phyloP scores from a whole-genome alignment of 345 rosid genomes.

The Citrus reticulata region DNA sequence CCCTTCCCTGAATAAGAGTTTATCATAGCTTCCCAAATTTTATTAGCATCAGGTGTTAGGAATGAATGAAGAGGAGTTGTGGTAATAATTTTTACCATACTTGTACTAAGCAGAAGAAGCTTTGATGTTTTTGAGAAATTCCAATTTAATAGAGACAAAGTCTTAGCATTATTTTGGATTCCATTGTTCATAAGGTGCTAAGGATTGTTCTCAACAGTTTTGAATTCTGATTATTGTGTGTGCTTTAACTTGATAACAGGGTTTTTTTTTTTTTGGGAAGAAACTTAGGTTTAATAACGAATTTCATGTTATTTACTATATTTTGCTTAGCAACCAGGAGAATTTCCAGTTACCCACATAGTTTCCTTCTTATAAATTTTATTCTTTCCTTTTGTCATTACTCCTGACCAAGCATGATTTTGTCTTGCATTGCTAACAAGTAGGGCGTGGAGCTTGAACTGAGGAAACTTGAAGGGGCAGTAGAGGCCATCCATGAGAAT shows the following conservation, averaged over 20 bases:
- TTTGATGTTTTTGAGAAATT: not conserved
- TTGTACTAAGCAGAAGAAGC: not conserved
- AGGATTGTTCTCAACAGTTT: not conserved
- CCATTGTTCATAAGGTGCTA: not conserved
- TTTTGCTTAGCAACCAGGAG: not conserved
- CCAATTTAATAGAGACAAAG: not conserved
- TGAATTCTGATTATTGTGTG: not conserved
- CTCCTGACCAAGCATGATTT: not conserved
- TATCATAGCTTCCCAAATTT: not conserved
- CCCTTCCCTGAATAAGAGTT: not conserved
- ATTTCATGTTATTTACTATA: not conserved
- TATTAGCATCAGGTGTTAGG: not conserved
- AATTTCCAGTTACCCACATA: no score
- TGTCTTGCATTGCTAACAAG: not conserved
- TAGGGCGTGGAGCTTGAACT: conserved; percentile 95
- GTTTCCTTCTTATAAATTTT: not conserved
- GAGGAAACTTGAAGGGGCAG: conserved; percentile 72
- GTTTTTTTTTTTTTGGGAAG: not conserved
- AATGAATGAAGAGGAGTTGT: not conserved
- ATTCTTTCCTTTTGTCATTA: not conserved
- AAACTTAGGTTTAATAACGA: not conserved
- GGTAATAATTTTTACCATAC: not conserved
- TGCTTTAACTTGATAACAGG: not conserved
- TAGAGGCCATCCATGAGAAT: conserved; percentile 76
- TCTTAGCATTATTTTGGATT: not conserved